A percentile compares a stretch with the other conserved stretches of the same genome.
These are phyloP conservation scores for Exophiala spinifera DNA, from an alignment of 2,329 filamentous ascomycete species.

Conservation along the genomic window DNA sequence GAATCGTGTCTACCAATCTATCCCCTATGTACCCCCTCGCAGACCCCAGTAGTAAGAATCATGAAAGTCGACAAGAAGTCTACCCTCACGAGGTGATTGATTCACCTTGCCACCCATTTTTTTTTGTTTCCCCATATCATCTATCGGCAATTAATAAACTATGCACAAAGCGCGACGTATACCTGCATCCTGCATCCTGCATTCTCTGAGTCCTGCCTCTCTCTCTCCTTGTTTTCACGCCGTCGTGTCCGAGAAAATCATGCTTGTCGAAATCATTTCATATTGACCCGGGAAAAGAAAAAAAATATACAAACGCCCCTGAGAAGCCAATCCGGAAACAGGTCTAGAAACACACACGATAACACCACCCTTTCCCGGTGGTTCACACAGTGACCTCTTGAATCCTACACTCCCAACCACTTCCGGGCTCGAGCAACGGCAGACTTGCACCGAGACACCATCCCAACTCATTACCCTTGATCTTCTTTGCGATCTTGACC, in stretches of 20 bases:
- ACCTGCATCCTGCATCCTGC: neutral
- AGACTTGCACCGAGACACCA: slow-evolving; percentile 97
- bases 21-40: too few species aligned
- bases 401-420: slow-evolving; percentile 87
- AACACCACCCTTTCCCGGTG: too few species aligned
- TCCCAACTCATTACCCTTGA: slow-evolving; percentile 91
- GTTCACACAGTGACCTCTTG: slow-evolving; percentile 58
- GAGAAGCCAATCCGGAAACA: too few species aligned
- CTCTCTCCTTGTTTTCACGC: neutral
- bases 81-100: too few species aligned
- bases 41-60: too few species aligned
- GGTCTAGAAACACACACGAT: neutral
- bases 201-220: neutral
- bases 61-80: too few species aligned
- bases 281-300: too few species aligned
- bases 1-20: too few species aligned
- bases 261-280: neutral
- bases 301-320: neutral
- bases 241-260: neutral
- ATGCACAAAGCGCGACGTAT: too few species aligned
- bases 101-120: too few species aligned
- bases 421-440: slow-evolving; percentile 74
- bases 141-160: too few species aligned
- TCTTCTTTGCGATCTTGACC: slow-evolving; percentile 98
- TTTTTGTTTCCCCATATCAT: too few species aligned